Percentiles rank a stretch among this genome's conserved stretches.
Conservation (phyloP, 139 green algal genomes). For the Yamagishiella unicocca region DNA sequence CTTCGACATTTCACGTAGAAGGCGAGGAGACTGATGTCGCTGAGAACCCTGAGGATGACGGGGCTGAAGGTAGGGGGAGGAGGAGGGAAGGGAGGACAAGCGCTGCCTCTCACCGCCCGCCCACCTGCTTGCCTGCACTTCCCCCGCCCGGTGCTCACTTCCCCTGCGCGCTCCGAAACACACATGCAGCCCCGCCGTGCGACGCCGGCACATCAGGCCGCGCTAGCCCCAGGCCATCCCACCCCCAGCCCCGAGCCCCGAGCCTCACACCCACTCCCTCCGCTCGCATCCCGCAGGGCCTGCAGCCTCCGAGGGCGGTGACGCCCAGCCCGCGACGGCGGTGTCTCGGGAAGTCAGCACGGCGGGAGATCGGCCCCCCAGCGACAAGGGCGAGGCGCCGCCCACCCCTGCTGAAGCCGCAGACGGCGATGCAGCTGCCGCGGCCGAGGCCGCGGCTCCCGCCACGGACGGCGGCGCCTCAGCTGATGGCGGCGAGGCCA, state of each 20-base stretch:
- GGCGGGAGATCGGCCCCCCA: background rate
- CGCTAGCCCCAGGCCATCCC: no score
- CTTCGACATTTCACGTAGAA: background rate
- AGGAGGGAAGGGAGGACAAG: no score
- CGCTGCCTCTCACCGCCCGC: no score
- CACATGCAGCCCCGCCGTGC: no score
- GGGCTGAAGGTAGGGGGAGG: slow-evolving; percentile 1
- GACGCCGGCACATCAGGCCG: no score
- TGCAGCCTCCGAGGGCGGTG: background rate
- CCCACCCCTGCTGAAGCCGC: background rate
- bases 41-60: background rate
- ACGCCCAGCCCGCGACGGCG: background rate
- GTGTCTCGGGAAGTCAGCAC: background rate
- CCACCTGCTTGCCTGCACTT: no score
- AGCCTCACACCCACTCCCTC: no score
- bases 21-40: background rate
- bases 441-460: background rate
- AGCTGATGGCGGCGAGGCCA: background rate
- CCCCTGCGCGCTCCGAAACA: no score
- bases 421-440: background rate
- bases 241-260: no score
- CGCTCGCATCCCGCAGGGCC: background rate
- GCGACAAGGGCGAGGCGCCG: background rate
- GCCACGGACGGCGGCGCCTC: no score
- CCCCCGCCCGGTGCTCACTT: no score